Percentiles rank a stretch among this genome's conserved stretches.
These are phyloP conservation scores for Puccinia coronata DNA, from an alignment of 1,284 basidiomycete species.

Conservation along the genomic window DNA sequence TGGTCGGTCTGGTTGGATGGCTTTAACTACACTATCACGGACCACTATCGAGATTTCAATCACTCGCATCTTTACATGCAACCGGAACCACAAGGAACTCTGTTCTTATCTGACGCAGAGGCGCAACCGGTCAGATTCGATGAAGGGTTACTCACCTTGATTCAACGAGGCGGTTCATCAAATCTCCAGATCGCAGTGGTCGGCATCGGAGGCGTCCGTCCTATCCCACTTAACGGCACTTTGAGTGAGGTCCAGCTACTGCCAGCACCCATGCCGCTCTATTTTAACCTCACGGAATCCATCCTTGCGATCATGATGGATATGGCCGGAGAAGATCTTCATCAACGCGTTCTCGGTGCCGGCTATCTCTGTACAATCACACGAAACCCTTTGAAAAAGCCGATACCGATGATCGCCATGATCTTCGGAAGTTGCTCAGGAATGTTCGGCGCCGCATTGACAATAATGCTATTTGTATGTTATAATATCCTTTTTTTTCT, in stretches of 20 bases:
- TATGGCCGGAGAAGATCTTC: constrained; percentile 17
- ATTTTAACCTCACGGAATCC: constrained; percentile 26
- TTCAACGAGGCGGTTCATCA: neutral
- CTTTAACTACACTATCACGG: constrained; percentile 6
- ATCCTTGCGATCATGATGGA: constrained; percentile 38
- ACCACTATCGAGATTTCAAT: constrained; percentile 27
- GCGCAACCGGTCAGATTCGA: neutral
- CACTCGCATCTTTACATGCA: constrained; percentile 20
- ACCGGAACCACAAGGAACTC: constrained; percentile 18
- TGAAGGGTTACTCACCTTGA: neutral
- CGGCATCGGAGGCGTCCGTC: constrained; percentile 29
- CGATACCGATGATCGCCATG: constrained; percentile 17
- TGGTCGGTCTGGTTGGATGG: constrained; percentile 35
- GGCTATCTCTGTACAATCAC: constrained; percentile 33
- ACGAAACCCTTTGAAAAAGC: neutral
- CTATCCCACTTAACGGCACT: constrained; percentile 13
- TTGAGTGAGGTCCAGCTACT: neutral
- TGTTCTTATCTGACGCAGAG: neutral
- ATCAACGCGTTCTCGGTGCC: neutral
- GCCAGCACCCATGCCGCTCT: neutral
- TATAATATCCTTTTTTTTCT: too few species aligned
- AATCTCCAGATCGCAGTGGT: constrained; percentile 17
- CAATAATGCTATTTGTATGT: constrained; percentile 34
- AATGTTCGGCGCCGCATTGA: constrained; percentile 18
- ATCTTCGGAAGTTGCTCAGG: constrained; percentile 32